Base-by-base conservation (phyloP, 2,329 filamentous ascomycete genomes). In the Nemania abortiva region DNA sequence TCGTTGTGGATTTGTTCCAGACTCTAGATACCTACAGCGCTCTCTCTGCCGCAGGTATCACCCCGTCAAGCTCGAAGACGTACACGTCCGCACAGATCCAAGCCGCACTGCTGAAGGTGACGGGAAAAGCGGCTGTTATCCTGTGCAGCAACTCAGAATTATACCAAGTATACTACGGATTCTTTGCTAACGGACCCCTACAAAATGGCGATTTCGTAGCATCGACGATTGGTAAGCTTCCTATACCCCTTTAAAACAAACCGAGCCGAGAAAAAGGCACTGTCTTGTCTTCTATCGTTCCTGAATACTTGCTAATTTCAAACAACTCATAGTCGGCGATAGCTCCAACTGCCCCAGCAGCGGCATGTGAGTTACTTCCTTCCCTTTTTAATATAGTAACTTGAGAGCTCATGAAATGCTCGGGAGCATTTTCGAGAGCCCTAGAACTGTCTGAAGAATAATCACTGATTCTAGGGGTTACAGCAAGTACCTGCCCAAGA, bases 1-100 rank as follows among this genome's bases (percentile, higher is more conserved):
- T 85, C 66, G 84, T 90, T 1, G 89, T 92, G 3, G 83, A 85
- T 27, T 77, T 93, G 1, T 94, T 92, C 84, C 88, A 91, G 79
- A 82, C 82, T 0, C 82, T 93, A 9, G 88, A 91, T 13, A 90
- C 89, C 15, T 92, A 92, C 78, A 77, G 87, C 65, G 82, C 81
- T 86, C 85, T 94, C 24, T 79, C 85, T 2, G 85, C 84, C 18
- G 90, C 90, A 0, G 90, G 89, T 20, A 89, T 90, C 70, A 77
- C 83, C 6, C 88, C 88, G 1, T 87, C 84, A 15, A 79, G 76
- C 2, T 83, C 82, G 6, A 79, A 84, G 69, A 91, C 88, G 0
- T 93, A 92, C 80, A 86, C 85, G 1, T 82, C 84, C 1, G 79
- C 79, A 1, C 83, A 87, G 13, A 91, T 93, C 69, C 86, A 90